Conservation (phyloP, 1,139 yeast species). For the Hemisphaericaspora subhashii region DNA sequence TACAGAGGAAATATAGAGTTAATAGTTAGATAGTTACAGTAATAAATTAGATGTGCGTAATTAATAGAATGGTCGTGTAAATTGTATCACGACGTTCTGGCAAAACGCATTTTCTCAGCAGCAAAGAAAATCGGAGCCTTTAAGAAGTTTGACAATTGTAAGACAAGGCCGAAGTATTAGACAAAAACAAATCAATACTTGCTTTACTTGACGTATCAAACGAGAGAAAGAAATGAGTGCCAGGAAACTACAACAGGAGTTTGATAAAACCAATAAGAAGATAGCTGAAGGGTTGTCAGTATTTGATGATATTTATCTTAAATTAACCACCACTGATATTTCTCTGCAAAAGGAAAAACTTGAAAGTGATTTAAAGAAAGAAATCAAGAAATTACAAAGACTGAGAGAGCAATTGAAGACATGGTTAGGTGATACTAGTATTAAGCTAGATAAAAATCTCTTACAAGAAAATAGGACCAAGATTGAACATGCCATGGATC, state of each 20-base stretch:
- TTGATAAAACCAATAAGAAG: slow-evolving; percentile 93
- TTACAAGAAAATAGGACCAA: slow-evolving; percentile 77
- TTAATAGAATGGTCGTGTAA: background rate
- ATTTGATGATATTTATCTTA: slow-evolving; percentile 86
- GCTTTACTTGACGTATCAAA: too few species aligned
- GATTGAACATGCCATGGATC: slow-evolving; percentile 94
- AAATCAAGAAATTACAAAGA: slow-evolving; percentile 91
- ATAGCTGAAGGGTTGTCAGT: slow-evolving; percentile 89
- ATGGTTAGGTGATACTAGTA: slow-evolving; percentile 92
- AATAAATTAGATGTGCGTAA: too few species aligned
- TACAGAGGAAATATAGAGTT: too few species aligned
- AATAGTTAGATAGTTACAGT: background rate
- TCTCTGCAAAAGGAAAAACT: slow-evolving; percentile 91
- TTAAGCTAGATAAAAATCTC: slow-evolving; percentile 77
- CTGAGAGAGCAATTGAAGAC: slow-evolving; percentile 94
- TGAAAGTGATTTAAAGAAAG: slow-evolving; percentile 91
- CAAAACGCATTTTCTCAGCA: background rate
- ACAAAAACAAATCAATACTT: background rate
- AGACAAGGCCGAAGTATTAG: too few species aligned
- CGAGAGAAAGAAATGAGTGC: slow-evolving; percentile 39
- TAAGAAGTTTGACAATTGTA: too few species aligned
- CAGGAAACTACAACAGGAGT: slow-evolving; percentile 64
- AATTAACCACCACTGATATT: slow-evolving; percentile 77
- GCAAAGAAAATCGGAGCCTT: background rate
- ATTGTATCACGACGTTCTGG: background rate